phyloP scores from a whole-genome alignment of 2,329 filamentous ascomycete genomes.

The Exophiala dermatitidis region DNA sequence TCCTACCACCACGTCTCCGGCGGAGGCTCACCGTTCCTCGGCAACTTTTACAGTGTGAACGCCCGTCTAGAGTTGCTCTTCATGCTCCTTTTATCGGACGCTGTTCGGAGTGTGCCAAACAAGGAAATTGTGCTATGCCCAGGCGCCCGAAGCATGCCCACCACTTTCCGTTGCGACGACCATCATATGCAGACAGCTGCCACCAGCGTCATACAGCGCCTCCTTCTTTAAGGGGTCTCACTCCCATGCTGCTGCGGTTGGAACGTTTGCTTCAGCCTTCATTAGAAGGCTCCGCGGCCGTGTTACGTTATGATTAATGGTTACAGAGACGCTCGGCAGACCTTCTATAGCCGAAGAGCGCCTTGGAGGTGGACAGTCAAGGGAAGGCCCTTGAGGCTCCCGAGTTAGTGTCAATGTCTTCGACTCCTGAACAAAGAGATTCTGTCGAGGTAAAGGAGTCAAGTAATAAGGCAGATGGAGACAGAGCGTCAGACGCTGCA shows the following conservation, averaged over 20 bases:
- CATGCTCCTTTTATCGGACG: neutral
- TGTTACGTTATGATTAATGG: neutral
- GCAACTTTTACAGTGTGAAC: conserved; percentile 1
- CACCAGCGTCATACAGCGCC: too few relatives aligned
- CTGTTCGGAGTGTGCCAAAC: neutral
- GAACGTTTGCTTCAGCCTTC: too few relatives aligned
- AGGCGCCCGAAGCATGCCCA: too few relatives aligned
- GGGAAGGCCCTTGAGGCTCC: neutral
- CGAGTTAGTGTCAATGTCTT: conserved; percentile 11
- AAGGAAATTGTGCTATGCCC: neutral
- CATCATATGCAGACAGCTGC: too few relatives aligned
- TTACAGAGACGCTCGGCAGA: too few relatives aligned
- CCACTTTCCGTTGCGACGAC: too few relatives aligned
- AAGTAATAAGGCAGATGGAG: conserved; percentile 36
- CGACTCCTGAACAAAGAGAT: conserved; percentile 18
- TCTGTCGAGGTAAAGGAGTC: conserved; percentile 28
- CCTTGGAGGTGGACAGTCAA: neutral
- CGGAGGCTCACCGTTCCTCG: conserved; percentile 2
- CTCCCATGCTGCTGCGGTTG: too few relatives aligned
- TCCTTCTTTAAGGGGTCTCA: too few relatives aligned
- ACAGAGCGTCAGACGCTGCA: conserved; percentile 5
- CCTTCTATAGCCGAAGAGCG: neutral
- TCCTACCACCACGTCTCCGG: neutral
- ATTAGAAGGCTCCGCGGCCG: neutral
- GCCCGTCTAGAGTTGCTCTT: neutral